Evolutionary conservation across 148 eudicot species (phyloP).

Genomic region (Heliosperma pusillum): DNA sequence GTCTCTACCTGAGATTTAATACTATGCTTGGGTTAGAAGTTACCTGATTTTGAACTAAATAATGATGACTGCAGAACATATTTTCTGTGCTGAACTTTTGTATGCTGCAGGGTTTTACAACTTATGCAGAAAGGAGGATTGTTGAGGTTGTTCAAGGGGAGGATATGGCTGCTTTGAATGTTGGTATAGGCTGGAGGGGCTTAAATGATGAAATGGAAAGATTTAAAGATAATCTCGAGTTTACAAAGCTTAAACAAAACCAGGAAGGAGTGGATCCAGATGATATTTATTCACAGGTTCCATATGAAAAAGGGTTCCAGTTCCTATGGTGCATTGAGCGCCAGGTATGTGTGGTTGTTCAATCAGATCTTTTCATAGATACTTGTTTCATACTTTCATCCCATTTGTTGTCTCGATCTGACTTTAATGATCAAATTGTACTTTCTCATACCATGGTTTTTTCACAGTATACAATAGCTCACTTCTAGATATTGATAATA

Average conservation of each 20-base stretch:
- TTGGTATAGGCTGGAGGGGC: constrained; percentile 95
- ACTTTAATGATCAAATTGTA: neutral
- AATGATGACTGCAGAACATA: neutral
- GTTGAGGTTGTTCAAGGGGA: constrained; percentile 98
- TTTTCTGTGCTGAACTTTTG: neutral
- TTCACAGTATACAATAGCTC: neutral
- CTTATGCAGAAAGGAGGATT: constrained; percentile 94
- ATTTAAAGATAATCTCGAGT: constrained; percentile 85
- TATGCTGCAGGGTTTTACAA: constrained; percentile 74
- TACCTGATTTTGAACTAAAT: neutral
- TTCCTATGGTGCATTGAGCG: constrained; percentile 92
- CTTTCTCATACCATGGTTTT: neutral
- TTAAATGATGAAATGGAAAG: constrained; percentile 84
- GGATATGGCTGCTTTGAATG: constrained; percentile 72
- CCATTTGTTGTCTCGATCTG: neutral
- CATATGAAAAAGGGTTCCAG: constrained; percentile 99
- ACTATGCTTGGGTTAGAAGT: neutral
- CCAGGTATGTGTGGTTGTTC: constrained; percentile 44
- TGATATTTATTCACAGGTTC: constrained; percentile 88
- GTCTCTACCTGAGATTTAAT: neutral
- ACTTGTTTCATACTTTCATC: neutral
- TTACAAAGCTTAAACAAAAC: constrained; percentile 82
- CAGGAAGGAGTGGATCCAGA: constrained; percentile 98
- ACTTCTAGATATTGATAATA: neutral
- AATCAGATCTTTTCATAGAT: neutral